These are phyloP conservation scores for Pyropia haitanensis DNA, from an alignment of 23 red algal species.

Conservation along the genomic window DNA sequence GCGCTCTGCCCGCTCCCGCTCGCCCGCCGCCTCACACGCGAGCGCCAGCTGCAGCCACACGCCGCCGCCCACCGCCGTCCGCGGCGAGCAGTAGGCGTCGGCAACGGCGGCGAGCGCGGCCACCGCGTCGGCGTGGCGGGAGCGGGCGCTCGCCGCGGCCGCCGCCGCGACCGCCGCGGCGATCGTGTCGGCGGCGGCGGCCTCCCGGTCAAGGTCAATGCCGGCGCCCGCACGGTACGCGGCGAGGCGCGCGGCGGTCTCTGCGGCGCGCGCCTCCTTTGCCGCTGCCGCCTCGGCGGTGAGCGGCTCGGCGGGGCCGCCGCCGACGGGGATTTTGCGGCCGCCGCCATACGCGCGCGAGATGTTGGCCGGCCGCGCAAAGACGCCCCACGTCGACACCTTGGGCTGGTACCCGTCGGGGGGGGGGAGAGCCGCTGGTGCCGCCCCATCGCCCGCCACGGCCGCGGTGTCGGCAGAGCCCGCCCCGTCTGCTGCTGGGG, in stretches of 20 bases:
- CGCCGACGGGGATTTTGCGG: conserved; percentile 36
- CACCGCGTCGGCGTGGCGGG: conserved; percentile 27
- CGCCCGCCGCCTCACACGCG: conserved; percentile 40
- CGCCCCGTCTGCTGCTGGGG: not conserved
- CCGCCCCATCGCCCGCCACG: too few relatives aligned
- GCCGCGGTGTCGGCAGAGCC: too few relatives aligned
- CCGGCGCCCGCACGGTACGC: conserved; percentile 27
- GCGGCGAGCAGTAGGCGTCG: conserved; percentile 13
- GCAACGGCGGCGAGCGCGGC: conserved; percentile 14
- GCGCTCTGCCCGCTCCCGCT: conserved; percentile 32
- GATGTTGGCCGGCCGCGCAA: conserved; percentile 74
- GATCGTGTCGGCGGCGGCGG: conserved; percentile 50
- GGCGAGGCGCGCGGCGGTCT: conserved; percentile 17
- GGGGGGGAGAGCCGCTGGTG: too few relatives aligned
- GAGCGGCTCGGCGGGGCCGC: conserved; percentile 11
- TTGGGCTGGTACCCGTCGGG: conserved; percentile 54
- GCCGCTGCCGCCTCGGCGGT: conserved; percentile 15
- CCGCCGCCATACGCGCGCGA: conserved; percentile 74
- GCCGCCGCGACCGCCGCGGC: conserved; percentile 16
- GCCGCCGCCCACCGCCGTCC: conserved; percentile 34
- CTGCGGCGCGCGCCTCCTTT: conserved; percentile 11
- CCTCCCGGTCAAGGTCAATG: conserved; percentile 46
- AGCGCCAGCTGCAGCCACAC: conserved; percentile 54
- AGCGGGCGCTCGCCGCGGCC: conserved; percentile 1
- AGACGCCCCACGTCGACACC: conserved; percentile 89